These are phyloP conservation scores for Pseudozyma tsukubaensis DNA, from an alignment of 1,284 basidiomycete species.

Conservation along the genomic window DNA sequence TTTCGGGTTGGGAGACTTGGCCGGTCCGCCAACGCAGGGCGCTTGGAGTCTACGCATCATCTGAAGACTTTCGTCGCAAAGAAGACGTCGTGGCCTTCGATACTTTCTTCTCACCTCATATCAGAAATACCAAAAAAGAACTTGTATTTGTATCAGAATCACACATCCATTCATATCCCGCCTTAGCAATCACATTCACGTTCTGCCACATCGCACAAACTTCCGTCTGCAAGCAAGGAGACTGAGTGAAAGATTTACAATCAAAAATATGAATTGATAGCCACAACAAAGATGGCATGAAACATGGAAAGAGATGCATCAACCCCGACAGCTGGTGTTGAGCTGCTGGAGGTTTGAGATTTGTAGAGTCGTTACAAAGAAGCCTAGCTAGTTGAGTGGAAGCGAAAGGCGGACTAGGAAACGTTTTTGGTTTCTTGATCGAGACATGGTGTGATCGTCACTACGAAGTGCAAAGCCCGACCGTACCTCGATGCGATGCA, in stretches of 20 bases:
- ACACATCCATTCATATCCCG: not conserved
- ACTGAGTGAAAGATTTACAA: constrained; percentile 1
- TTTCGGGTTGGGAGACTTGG: constrained; percentile 49
- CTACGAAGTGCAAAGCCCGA: no score
- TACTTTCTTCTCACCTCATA: no score
- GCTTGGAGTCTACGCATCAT: constrained; percentile 58
- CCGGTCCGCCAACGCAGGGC: constrained; percentile 37
- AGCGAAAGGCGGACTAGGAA: not conserved
- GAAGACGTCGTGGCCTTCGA: no score
- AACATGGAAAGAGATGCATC: not conserved
- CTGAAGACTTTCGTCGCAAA: constrained; percentile 4
- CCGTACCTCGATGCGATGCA: not conserved
- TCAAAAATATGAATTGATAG: not conserved
- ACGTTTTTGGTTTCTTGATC: not conserved
- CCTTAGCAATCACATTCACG: not conserved
- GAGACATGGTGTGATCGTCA: no score
- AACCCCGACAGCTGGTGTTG: not conserved
- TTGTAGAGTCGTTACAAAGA: no score
- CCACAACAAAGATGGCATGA: not conserved
- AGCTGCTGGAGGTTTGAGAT: no score
- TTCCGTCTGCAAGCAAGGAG: no score
- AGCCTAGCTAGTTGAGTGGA: no score
- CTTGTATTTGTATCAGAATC: constrained; percentile 12
- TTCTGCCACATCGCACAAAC: no score
- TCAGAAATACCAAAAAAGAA: not conserved